A percentile compares a stretch with the other conserved stretches of the same genome.
Evolutionary conservation across 1,284 basidiomycete genomes (phyloP).

Genomic region (Jaminaea rosea): DNA sequence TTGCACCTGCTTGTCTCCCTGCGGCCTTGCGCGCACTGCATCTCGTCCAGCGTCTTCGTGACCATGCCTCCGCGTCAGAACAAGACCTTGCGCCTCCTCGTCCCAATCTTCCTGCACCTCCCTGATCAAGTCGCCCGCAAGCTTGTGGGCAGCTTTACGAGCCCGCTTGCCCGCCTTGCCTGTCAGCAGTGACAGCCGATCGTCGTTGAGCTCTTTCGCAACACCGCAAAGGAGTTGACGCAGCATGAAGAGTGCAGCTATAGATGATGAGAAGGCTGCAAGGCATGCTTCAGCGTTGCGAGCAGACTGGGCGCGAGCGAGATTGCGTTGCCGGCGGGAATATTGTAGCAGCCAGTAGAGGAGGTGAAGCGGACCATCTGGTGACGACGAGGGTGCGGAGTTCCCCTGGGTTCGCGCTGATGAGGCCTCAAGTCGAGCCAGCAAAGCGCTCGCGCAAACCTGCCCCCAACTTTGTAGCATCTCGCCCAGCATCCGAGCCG

Average conservation of each 20-base stretch:
- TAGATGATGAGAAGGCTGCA: not conserved
- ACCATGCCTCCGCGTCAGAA: no score
- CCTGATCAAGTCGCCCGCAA: constrained; percentile 16
- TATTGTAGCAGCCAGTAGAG: no score
- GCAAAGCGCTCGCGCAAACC: no score
- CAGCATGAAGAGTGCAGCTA: constrained; percentile 13
- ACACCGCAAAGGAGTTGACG: constrained; percentile 21
- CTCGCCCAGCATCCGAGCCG: no score
- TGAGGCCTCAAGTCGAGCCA: no score
- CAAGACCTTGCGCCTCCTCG: constrained; percentile 13
- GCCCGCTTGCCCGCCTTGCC: constrained; percentile 8
- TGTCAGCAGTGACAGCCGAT: constrained; percentile 7
- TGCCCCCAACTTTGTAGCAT: no score
- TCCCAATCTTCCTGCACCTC: constrained; percentile 20
- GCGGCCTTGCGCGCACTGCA: not conserved
- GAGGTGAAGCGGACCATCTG: no score
- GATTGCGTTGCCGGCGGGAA: no score
- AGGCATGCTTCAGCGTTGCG: no score
- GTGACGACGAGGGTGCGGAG: no score
- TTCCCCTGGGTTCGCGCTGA: no score
- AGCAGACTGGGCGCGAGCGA: no score
- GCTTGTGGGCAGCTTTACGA: constrained; percentile 22
- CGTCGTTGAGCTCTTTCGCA: constrained; percentile 14
- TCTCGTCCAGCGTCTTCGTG: not conserved
- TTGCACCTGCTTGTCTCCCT: constrained; percentile 10